Conservation (phyloP, 768 basidiomycete genomes). For the Pleurotus cornucopiae region DNA sequence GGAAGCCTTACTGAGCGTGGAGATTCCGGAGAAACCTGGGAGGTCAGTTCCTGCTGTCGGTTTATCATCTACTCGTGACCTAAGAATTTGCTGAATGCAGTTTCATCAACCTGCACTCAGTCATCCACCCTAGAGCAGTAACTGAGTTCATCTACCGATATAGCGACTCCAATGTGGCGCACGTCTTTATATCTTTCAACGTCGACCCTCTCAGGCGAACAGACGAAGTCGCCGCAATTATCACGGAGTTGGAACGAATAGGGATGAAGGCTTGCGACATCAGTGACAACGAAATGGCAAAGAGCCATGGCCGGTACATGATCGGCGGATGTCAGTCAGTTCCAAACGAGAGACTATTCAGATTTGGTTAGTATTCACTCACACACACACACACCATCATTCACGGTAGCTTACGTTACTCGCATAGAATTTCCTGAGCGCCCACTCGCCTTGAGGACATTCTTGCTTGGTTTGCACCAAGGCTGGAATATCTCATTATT, state of each 20-base stretch:
- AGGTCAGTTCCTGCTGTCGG: constrained; percentile 46
- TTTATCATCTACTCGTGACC: not conserved
- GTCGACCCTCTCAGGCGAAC: constrained; percentile 57
- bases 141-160: constrained; percentile 97
- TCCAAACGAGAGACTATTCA: constrained; percentile 81
- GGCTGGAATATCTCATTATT: constrained; percentile 96
- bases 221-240: constrained; percentile 60
- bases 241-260: constrained; percentile 53
- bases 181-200: constrained; percentile 89
- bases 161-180: constrained; percentile 66
- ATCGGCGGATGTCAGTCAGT: constrained; percentile 82
- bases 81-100: constrained; percentile 33
- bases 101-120: constrained; percentile 80
- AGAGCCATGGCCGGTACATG: constrained; percentile 92
- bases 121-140: constrained; percentile 87
- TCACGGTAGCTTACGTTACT: not conserved
- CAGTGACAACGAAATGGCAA: constrained; percentile 93
- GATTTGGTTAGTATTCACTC: constrained; percentile 69
- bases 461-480: constrained; percentile 75
- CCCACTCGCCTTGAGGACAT: constrained; percentile 86
- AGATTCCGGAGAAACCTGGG: constrained; percentile 90
- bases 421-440: constrained; percentile 90
- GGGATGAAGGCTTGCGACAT: constrained; percentile 88
- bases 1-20: constrained; percentile 91
- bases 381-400: not conserved